Conservation (phyloP, 1,284 basidiomycete genomes). For the Ceraceosorus bombacis region DNA sequence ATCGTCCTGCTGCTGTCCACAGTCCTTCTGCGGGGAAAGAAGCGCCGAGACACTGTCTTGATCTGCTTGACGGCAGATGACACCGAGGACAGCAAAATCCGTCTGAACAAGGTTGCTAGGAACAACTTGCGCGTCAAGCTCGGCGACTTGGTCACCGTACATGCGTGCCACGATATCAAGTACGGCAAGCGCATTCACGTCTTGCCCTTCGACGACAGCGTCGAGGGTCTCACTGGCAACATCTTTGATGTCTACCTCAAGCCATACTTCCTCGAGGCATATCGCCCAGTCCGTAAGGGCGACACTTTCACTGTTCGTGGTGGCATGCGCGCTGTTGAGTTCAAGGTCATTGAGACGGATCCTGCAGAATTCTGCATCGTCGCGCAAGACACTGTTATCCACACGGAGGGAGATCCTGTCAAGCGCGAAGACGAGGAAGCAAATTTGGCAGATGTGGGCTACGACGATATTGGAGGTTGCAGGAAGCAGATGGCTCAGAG, state of each 20-base stretch:
- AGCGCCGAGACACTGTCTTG: slow-evolving; percentile 79
- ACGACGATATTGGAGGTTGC: slow-evolving; percentile 98
- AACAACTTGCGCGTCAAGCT: slow-evolving; percentile 97
- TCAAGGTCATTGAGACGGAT: slow-evolving; percentile 88
- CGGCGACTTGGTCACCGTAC: slow-evolving; percentile 88
- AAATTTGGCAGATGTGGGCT: slow-evolving; percentile 92
- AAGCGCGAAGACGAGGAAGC: slow-evolving; percentile 98
- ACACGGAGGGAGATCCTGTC: slow-evolving; percentile 95
- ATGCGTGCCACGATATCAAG: slow-evolving; percentile 95
- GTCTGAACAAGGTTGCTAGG: slow-evolving; percentile 95
- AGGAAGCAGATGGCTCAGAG: slow-evolving; percentile 97
- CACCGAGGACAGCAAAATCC: slow-evolving; percentile 93
- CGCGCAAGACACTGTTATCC: slow-evolving; percentile 91
- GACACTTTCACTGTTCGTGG: slow-evolving; percentile 98
- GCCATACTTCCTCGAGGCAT: slow-evolving; percentile 99
- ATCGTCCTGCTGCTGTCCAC: not conserved
- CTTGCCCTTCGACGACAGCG: slow-evolving; percentile 93
- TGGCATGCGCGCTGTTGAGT: slow-evolving; percentile 68
- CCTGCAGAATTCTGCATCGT: slow-evolving; percentile 94
- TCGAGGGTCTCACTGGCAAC: slow-evolving; percentile 93
- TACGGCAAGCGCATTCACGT: slow-evolving; percentile 98
- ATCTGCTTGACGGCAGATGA: slow-evolving; percentile 92
- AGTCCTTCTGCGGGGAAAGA: slow-evolving; percentile 63
- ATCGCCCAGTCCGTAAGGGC: slow-evolving; percentile 87
- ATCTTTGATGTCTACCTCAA: slow-evolving; percentile 97